Evolutionary conservation across 2,329 filamentous ascomycete species (phyloP).

Genomic region (Paracorniculantispora psalliotae): DNA sequence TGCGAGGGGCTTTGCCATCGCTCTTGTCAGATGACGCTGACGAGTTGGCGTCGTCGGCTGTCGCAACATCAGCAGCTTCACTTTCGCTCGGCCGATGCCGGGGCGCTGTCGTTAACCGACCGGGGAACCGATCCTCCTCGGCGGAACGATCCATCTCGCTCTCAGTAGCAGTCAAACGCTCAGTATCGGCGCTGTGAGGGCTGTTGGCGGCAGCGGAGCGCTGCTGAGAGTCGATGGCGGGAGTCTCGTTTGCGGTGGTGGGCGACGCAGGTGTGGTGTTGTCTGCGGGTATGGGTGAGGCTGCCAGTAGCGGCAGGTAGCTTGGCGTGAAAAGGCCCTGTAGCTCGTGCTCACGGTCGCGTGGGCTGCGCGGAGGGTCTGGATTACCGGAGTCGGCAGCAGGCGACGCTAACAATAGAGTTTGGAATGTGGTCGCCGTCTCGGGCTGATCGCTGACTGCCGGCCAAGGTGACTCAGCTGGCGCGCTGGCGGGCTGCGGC

Average conservation of each 20-base stretch:
- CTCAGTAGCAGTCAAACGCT: conserved; percentile 11
- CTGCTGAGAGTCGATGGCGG: not conserved
- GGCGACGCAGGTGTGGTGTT: conserved; percentile 13
- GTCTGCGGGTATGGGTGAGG: conserved; percentile 16
- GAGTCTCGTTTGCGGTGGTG: conserved; percentile 16
- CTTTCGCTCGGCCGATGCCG: conserved; percentile 1
- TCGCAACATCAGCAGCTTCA: not conserved
- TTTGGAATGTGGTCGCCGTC: conserved; percentile 27
- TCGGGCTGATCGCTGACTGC: conserved; percentile 22
- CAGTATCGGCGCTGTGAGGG: not conserved
- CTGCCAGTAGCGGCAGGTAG: conserved; percentile 56
- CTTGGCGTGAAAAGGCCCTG: conserved; percentile 58
- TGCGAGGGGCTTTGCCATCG: conserved; percentile 45
- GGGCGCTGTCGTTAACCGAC: conserved; percentile 5
- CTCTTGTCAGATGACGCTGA: conserved; percentile 51
- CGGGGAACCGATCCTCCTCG: not conserved
- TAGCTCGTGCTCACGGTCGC: conserved; percentile 55
- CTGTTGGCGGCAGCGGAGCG: conserved; percentile 1
- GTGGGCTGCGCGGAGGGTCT: conserved; percentile 37
- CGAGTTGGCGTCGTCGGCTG: conserved; percentile 32
- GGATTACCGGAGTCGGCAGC: conserved; percentile 24
- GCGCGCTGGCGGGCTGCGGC: not conserved
- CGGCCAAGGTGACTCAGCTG: conserved; percentile 30
- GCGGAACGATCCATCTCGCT: not conserved
- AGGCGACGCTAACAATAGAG: conserved; percentile 20